Evolutionary conservation across 1,284 basidiomycete species (phyloP), one percentile per base, ranked within the genome.

Genomic region (Apiotrichum siamense): DNA sequence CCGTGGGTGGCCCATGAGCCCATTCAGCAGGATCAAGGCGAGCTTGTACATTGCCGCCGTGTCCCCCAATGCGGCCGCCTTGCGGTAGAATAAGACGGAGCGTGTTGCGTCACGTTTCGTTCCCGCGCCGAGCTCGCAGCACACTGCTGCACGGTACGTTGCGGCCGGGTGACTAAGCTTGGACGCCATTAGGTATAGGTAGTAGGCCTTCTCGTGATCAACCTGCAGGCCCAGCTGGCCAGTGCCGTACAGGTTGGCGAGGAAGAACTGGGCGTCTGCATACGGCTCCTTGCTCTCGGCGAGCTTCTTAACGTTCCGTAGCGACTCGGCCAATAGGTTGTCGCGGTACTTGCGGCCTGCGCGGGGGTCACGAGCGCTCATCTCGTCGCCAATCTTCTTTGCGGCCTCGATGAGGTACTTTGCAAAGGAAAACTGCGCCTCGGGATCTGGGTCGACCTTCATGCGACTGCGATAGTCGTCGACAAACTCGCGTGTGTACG

Each of bases 331-430:
- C 37, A 98, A 81, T 31, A 99, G 80, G 3, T 84, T 70, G 69
- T 98, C 96, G 50, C 89, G 84, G 67, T 94, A 98, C 73, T 90
- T 94, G 70, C 87, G 83, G 12, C 73, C 68, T 11, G 67, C 56
- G 39, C 70, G 70, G 1, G 66, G 57, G 43, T 75, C 73, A 10
- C 57, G 62, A 18, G 61, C 57, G 12, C 83, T 78, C 21, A 88
- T 82, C 67, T 89, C 86, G 62, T 92, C 89, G 0, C 89, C 85
- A 49, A 94, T 83, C 73, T 91, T 87, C 75, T 90, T 91, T 18
- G 96, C 96, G n/a, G 96, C 96, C 68, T 98, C 96, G 70, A 99
- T 94, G 52, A 99, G 83, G 70, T 98, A 98, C 75, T 94, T 94
- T 13, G 92, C 90, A 67, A 93, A 98, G 20, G 87, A 79, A 73